Evolutionary conservation across 345 rosid genomes (phyloP).

Genomic region (Schrenkiella parvula): DNA sequence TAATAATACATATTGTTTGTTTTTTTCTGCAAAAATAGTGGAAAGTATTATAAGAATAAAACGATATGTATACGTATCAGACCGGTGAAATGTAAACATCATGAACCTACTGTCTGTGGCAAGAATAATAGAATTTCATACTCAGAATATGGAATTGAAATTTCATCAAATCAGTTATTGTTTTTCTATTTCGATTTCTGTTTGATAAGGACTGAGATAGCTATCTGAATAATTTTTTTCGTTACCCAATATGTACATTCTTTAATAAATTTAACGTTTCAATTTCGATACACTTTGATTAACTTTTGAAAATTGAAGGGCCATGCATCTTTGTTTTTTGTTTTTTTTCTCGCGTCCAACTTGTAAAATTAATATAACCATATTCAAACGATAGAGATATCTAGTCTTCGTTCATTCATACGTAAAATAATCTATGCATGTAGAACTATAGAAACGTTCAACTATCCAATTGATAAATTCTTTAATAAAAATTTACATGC

Average conservation of each 20-base stretch:
- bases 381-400: background rate
- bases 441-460: background rate
- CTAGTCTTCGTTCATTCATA: background rate
- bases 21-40: too few relatives aligned
- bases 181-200: background rate
- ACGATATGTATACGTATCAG: background rate
- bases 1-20: too few relatives aligned
- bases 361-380: background rate
- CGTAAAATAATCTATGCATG: background rate
- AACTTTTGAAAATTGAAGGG: background rate
- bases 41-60: background rate
- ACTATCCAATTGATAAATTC: background rate
- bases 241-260: background rate
- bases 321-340: background rate
- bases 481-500: background rate
- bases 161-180: background rate
- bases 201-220: constrained; percentile 2
- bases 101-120: background rate
- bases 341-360: background rate
- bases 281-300: background rate
- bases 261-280: background rate
- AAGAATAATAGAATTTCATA: background rate
- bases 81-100: constrained; percentile 16
- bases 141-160: background rate
- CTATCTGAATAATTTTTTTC: background rate